Percentiles rank a stretch among this genome's conserved stretches.
Evolutionary conservation across 805 yeast species (phyloP).

Genomic region (Sugiyamaella smithiae): DNA sequence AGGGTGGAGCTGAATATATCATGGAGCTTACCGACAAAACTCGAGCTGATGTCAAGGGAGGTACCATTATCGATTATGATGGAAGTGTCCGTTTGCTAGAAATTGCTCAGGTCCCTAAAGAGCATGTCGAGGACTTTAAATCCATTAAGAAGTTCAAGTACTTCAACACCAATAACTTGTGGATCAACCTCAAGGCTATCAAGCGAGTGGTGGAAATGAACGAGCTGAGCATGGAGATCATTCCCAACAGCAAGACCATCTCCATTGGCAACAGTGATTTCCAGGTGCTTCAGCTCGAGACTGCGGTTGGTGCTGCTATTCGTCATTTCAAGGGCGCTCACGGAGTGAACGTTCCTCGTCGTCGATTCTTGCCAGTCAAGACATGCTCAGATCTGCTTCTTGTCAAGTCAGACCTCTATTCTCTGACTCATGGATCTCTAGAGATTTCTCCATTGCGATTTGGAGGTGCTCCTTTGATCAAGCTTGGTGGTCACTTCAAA

Average conservation of each 20-base stretch:
- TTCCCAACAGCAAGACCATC: slow-evolving; percentile 89
- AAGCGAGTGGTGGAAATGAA: slow-evolving; percentile 85
- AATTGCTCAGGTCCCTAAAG: slow-evolving; percentile 98
- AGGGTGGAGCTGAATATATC: slow-evolving; percentile 86
- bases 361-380: slow-evolving; percentile 96
- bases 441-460: slow-evolving; percentile 80
- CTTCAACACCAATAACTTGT: slow-evolving; percentile 96
- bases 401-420: slow-evolving; percentile 93
- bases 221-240: slow-evolving; percentile 85
- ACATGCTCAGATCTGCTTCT: slow-evolving; percentile 92
- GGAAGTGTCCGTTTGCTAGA: slow-evolving; percentile 93
- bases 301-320: slow-evolving; percentile 99
- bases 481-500: slow-evolving; percentile 94
- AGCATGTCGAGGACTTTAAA: slow-evolving; percentile 96
- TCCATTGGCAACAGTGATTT: slow-evolving; percentile 72
- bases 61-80: slow-evolving; percentile 93
- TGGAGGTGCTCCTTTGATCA: slow-evolving; percentile 90
- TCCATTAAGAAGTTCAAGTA: slow-evolving; percentile 96
- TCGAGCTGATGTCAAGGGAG: slow-evolving; percentile 99
- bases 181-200: slow-evolving; percentile 94
- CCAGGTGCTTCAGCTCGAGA: slow-evolving; percentile 91
- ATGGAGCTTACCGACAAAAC: slow-evolving; percentile 99
- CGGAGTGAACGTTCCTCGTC: slow-evolving; percentile 97
- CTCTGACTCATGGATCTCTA: slow-evolving; percentile 86
- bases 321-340: slow-evolving; percentile 93